Conservation (phyloP, 2,329 filamentous ascomycete species). For the Shiraia sp. region DNA sequence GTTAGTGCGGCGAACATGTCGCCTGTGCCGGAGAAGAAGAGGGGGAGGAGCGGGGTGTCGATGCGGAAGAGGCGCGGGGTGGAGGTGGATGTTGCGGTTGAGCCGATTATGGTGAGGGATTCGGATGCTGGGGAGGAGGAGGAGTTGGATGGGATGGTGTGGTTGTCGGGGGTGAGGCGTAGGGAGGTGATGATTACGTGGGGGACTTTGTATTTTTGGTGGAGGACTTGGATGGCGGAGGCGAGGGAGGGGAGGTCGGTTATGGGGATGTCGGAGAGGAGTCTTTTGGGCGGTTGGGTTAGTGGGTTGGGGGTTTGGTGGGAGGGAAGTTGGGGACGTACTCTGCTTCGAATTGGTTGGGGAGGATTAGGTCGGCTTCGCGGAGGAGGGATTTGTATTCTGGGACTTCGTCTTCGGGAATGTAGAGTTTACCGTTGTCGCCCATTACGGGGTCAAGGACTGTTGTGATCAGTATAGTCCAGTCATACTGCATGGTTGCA, state of each 20-base stretch:
- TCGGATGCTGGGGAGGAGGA: constrained; percentile 11
- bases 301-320: background rate
- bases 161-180: constrained; percentile 63
- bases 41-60: constrained; percentile 82
- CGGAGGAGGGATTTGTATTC: constrained; percentile 81
- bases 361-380: constrained; percentile 87
- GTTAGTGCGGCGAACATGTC: constrained; percentile 98
- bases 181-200: constrained; percentile 95
- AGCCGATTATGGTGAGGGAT: constrained; percentile 74
- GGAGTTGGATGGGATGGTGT: constrained; percentile 39
- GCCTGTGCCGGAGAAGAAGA: constrained; percentile 94
- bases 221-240: constrained; percentile 74
- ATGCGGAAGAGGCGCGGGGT: constrained; percentile 84
- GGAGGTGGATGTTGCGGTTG: constrained; percentile 67
- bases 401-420: constrained; percentile 87
- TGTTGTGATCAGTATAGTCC: constrained; percentile 36
- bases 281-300: constrained; percentile 52
- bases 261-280: constrained; percentile 84
- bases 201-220: constrained; percentile 74
- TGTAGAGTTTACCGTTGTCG: constrained; percentile 89
- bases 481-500: too few relatives aligned
- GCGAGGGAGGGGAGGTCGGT: constrained; percentile 72
- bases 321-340: constrained; percentile 53
- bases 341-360: constrained; percentile 98
- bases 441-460: constrained; percentile 98